Conservation (phyloP, 352 stramenopile species). For the Pythium brachiatum region DNA sequence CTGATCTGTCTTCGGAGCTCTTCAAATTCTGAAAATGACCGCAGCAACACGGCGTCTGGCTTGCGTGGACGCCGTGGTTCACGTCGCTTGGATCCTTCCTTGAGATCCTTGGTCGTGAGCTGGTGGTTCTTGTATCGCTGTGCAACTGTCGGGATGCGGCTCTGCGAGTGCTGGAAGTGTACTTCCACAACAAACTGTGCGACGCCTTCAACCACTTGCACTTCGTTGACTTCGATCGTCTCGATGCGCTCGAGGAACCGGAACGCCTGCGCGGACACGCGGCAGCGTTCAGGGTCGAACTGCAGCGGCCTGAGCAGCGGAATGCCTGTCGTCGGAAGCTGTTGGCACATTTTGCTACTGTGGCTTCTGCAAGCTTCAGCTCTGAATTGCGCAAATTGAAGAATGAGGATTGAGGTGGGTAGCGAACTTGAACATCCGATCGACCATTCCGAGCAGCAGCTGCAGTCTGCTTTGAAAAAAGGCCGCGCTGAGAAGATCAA, state of each 20-base stretch:
- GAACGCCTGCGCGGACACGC: conserved; percentile 24
- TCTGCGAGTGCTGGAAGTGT: conserved; percentile 25
- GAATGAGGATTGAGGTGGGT: not conserved
- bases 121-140: not conserved
- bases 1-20: conserved; percentile 9
- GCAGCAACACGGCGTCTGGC: conserved; percentile 4
- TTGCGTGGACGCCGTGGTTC: not conserved
- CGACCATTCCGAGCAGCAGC: too few species aligned
- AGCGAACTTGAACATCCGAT: not conserved
- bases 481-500: too few species aligned
- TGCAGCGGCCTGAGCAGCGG: conserved; percentile 35
- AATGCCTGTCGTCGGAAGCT: conserved; percentile 7
- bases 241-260: conserved; percentile 57
- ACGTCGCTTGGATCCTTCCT: not conserved
- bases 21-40: conserved; percentile 12
- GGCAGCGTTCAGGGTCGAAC: conserved; percentile 43
- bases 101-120: not conserved
- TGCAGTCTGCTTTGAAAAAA: too few species aligned
- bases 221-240: conserved; percentile 46
- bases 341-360: not conserved
- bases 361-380: not conserved
- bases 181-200: conserved; percentile 60
- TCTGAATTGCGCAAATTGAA: conserved; percentile 1
- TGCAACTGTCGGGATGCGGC: conserved; percentile 15
- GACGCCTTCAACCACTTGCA: conserved; percentile 35